Conservation (phyloP, 2,329 filamentous ascomycete genomes). For the Graphilbum sp. region DNA sequence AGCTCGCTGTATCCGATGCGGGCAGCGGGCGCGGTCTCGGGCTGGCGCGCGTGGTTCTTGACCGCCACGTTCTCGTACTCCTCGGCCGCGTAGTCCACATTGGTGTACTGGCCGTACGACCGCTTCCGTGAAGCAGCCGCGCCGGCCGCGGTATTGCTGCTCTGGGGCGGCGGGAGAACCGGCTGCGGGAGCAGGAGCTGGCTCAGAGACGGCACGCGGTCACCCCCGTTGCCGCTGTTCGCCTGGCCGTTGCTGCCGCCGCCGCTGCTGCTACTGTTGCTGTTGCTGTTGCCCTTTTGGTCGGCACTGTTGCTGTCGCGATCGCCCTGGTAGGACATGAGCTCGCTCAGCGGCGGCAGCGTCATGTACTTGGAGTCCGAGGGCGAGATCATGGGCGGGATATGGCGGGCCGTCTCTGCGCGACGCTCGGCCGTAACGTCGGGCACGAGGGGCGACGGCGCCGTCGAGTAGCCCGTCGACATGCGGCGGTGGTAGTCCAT, state of each 20-base stretch:
- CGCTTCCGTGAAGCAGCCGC: too few relatives aligned
- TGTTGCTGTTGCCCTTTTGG: slow-evolving; percentile 1
- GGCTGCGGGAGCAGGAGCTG: slow-evolving; percentile 7
- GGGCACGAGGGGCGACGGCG: slow-evolving; percentile 2
- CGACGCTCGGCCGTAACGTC: slow-evolving; percentile 1
- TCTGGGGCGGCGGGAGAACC: slow-evolving; percentile 1
- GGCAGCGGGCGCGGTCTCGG: background rate
- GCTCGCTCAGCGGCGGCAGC: slow-evolving; percentile 10
- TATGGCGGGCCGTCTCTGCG: background rate
- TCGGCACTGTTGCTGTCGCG: slow-evolving; percentile 1
- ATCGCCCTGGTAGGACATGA: slow-evolving; percentile 7
- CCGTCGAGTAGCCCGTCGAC: slow-evolving; percentile 4
- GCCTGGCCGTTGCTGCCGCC: slow-evolving; percentile 2
- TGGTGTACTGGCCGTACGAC: slow-evolving; percentile 9
- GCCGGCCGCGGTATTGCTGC: too few relatives aligned
- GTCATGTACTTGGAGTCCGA: slow-evolving; percentile 6
- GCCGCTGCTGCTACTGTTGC: slow-evolving; percentile 1
- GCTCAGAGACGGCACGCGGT: slow-evolving; percentile 9
- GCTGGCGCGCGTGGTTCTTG: slow-evolving; percentile 10
- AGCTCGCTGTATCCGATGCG: slow-evolving; percentile 6
- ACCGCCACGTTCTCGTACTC: slow-evolving; percentile 2
- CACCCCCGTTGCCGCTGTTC: slow-evolving; percentile 1
- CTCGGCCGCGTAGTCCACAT: slow-evolving; percentile 4
- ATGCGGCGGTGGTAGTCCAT: slow-evolving; percentile 6
- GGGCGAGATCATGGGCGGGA: slow-evolving; percentile 2